Evolutionary conservation across 2,329 filamentous ascomycete species (phyloP).

Genomic region (Thielaviopsis euricoi): DNA sequence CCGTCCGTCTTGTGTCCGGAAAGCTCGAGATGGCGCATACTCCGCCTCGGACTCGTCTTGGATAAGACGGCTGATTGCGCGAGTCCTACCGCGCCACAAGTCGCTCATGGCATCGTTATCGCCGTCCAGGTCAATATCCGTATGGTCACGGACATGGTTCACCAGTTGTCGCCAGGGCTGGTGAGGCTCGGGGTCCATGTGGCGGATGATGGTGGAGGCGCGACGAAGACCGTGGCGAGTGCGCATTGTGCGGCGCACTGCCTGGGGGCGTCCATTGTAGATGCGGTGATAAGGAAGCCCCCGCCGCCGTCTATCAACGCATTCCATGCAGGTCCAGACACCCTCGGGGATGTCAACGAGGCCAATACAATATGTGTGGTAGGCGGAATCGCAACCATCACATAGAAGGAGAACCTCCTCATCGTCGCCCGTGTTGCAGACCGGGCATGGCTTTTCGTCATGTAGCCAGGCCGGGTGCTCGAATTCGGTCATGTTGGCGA

Average conservation of each 20-base stretch:
- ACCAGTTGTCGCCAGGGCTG: constrained; percentile 53
- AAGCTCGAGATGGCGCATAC: no score
- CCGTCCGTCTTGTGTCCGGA: no score
- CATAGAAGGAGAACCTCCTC: constrained; percentile 78
- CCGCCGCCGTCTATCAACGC: constrained; percentile 35
- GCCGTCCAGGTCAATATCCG: constrained; percentile 62
- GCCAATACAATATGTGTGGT: constrained; percentile 84
- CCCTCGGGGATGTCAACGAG: constrained; percentile 60
- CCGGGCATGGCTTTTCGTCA: constrained; percentile 62
- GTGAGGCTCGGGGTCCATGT: constrained; percentile 33
- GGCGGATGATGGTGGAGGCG: constrained; percentile 19
- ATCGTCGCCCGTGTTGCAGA: constrained; percentile 68
- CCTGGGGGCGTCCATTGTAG: constrained; percentile 19
- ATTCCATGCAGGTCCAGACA: constrained; percentile 85
- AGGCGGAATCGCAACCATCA: constrained; percentile 76
- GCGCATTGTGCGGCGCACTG: constrained; percentile 20
- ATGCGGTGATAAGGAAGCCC: background rate
- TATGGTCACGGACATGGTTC: constrained; percentile 44
- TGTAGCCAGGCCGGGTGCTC: constrained; percentile 46
- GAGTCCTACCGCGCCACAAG: background rate
- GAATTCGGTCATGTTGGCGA: constrained; percentile 62
- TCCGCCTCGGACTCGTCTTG: background rate
- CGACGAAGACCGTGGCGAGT: constrained; percentile 19
- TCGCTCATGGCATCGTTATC: background rate
- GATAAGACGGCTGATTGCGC: background rate